phyloP scores from a whole-genome alignment of 1,284 basidiomycete genomes.

The Boletus sp. region DNA sequence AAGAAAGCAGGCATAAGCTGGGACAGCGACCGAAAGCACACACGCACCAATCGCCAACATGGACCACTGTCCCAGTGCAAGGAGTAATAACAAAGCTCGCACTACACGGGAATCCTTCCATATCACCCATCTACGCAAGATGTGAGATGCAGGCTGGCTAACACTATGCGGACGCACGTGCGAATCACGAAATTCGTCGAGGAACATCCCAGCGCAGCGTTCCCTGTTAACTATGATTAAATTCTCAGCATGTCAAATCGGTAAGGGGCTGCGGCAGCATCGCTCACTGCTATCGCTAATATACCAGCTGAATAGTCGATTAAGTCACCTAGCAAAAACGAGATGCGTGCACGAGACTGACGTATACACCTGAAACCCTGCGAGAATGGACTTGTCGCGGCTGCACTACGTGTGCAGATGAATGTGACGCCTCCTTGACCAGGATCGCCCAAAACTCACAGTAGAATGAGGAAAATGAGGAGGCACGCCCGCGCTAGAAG shows the following conservation, averaged over 20 bases:
- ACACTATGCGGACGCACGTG: slow-evolving; percentile 16
- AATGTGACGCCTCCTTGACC: not conserved
- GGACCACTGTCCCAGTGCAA: slow-evolving; percentile 20
- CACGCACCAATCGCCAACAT: slow-evolving; percentile 14
- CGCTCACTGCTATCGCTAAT: slow-evolving; percentile 6
- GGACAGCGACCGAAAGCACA: not conserved
- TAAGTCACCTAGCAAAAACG: not conserved
- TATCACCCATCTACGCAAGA: slow-evolving; percentile 21
- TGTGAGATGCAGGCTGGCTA: not conserved
- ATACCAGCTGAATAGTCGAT: slow-evolving; percentile 1
- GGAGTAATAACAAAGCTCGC: slow-evolving; percentile 12
- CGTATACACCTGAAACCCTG: slow-evolving; percentile 3
- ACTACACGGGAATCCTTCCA: slow-evolving; percentile 19
- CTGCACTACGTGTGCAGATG: slow-evolving; percentile 3
- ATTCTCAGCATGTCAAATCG: not conserved
- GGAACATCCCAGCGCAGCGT: slow-evolving; percentile 18
- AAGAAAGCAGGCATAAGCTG: not conserved
- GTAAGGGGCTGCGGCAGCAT: not conserved
- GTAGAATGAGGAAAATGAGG: slow-evolving; percentile 9
- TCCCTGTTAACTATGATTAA: not conserved
- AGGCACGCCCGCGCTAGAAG: slow-evolving; percentile 13
- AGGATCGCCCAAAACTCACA: slow-evolving; percentile 8
- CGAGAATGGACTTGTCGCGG: not conserved
- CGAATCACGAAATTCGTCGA: slow-evolving; percentile 26
- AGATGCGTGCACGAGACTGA: slow-evolving; percentile 10